Evolutionary conservation across 2,329 filamentous ascomycete genomes (phyloP), one percentile per base, ranked within the genome.

Genomic region (Aulographum hederae): DNA sequence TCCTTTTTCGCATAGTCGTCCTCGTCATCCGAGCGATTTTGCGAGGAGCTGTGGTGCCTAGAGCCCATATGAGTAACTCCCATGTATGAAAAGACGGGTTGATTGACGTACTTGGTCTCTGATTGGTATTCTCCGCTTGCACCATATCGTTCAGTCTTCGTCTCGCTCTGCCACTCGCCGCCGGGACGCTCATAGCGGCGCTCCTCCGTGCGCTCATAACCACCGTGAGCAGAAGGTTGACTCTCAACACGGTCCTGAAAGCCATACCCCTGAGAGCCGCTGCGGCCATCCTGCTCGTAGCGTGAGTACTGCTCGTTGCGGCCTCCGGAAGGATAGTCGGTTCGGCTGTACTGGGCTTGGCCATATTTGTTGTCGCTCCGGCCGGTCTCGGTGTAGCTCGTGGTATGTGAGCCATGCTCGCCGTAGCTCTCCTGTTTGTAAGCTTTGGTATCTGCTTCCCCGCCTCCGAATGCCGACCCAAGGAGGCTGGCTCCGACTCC

Each of bases 341-440:
- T 77, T 44, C 71, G 56, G 19, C 58, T 63, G 42, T 69, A 65
- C 46, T 73, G 54, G 8, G 72, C 69, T 44, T 75, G 65, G 5
- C 65, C 70, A 41, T 73, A 73, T 30, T 64, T 62, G 39, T 63
- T 8, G 29, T 50, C 49, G 27, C 43, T 45, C 36, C 49, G 38
- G 18, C 67, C 71, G 38, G 73, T 70, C 49, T 80, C 67, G 10
- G 63, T 67, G 39, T 69, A 63, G 4, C 60, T 67, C 43, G 74
- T 62, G 3, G 61, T 67, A 48, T 72, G 69, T 5, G 67, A 71
- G 15, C 69, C 70, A 34, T 78, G 67, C 5, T 66, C 53, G 25
- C 63, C 61, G 27, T 69, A 63, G 20, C 61, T 60, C 35, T 65
- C 56, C 40, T 60, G 60, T 33, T 60, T 57, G 40, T 64, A 66